A percentile compares a stretch with the other conserved stretches of the same genome.
These are phyloP conservation scores for Penicillium longicatenatum DNA, from an alignment of 495 filamentous ascomycete genomes.

Conservation along the genomic window DNA sequence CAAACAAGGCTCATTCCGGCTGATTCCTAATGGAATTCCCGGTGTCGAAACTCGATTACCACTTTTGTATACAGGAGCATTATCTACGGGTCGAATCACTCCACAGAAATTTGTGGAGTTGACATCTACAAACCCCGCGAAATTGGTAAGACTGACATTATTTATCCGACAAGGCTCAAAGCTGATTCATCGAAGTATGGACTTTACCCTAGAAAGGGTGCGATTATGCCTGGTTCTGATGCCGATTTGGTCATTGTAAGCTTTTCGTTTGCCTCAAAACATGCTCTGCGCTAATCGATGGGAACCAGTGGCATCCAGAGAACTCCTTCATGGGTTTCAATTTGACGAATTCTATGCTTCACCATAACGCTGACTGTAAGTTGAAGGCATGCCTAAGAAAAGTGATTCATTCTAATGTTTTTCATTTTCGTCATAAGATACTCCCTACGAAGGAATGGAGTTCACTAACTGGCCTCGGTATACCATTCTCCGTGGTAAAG, in stretches of 20 bases:
- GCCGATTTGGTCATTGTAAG: conserved; percentile 46
- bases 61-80: conserved; percentile 37
- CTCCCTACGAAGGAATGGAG: conserved; percentile 58
- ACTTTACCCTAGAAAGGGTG: conserved; percentile 56
- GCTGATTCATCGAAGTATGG: conserved; percentile 42
- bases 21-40: conserved; percentile 57
- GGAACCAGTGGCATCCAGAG: conserved; percentile 12
- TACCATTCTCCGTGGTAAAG: conserved; percentile 58
- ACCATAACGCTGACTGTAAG: conserved; percentile 57
- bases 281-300: not conserved
- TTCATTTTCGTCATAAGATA: conserved; percentile 34
- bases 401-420: not conserved
- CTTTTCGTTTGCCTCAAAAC: not conserved
- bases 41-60: conserved; percentile 62
- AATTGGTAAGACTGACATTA: conserved; percentile 32
- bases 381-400: not conserved
- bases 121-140: conserved; percentile 58
- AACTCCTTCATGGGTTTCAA: conserved; percentile 1
- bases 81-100: conserved; percentile 43
- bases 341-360: conserved; percentile 42
- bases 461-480: conserved; percentile 63
- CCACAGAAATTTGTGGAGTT: conserved; percentile 61
- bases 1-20: conserved; percentile 33
- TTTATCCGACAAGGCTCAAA: not conserved
- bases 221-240: conserved; percentile 54